Conservation (phyloP, 306 rosid species). For the Cicer bijugum region DNA sequence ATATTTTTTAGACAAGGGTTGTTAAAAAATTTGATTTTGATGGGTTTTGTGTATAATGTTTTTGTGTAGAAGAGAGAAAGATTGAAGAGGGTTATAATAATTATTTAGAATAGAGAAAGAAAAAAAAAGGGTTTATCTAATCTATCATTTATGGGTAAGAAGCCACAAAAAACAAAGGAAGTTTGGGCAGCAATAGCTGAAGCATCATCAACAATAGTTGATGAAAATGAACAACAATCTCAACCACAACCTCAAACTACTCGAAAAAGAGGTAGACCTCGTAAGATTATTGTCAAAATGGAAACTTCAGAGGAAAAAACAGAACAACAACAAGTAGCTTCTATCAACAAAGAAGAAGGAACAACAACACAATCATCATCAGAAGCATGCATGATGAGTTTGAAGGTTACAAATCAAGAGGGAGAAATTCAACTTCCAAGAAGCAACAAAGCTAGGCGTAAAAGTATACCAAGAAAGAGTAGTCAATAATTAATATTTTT, state of each 20-base stretch:
- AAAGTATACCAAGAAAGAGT: conserved; percentile 92
- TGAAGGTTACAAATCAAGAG: conserved; percentile 8
- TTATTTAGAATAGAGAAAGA: background rate
- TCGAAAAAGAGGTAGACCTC: conserved; percentile 88
- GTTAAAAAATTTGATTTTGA: conserved; percentile 39
- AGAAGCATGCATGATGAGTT: conserved; percentile 23
- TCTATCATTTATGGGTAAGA: conserved; percentile 62
- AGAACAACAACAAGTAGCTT: conserved; percentile 2
- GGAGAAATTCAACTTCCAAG: conserved; percentile 40
- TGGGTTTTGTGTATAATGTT: background rate
- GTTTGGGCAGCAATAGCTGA: conserved; percentile 79
- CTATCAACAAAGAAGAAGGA: conserved; percentile 26
- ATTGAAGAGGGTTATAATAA: background rate
- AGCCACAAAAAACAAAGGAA: conserved; percentile 74
- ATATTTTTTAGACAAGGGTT: background rate
- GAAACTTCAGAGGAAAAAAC: conserved; percentile 40
- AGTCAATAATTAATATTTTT: conserved; percentile 39
- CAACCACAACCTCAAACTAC: conserved; percentile 56
- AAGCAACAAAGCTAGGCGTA: conserved; percentile 79
- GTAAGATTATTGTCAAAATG: conserved; percentile 61
- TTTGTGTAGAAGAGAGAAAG: background rate
- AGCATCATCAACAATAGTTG: conserved; percentile 66
- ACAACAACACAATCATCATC: conserved; percentile 36
- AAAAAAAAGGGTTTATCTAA: background rate
- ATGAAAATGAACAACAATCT: conserved; percentile 37